phyloP scores from a whole-genome alignment of 2,329 filamentous ascomycete species.

The Coniosporium tulheliwenetii region DNA sequence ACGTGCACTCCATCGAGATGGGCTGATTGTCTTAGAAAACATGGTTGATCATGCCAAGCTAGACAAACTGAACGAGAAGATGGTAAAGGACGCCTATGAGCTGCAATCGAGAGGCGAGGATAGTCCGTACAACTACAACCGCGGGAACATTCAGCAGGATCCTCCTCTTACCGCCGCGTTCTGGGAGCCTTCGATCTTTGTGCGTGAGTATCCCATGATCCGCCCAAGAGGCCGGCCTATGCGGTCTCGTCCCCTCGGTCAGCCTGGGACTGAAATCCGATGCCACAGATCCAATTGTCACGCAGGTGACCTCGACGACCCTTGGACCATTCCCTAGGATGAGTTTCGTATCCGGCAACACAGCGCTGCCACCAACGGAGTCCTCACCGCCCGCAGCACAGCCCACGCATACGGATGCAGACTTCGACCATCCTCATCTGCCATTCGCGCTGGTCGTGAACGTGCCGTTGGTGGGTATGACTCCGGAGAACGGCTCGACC shows the following conservation, averaged over 20 bases:
- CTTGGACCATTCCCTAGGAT: constrained; percentile 39
- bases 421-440: constrained; percentile 38
- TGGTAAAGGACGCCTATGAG: constrained; percentile 40
- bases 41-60: constrained; percentile 35
- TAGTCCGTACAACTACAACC: constrained; percentile 47
- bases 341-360: constrained; percentile 44
- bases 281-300: constrained; percentile 34
- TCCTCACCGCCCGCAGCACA: constrained; percentile 23
- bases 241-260: too few relatives aligned
- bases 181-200: constrained; percentile 35
- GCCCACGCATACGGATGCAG: constrained; percentile 43
- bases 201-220: constrained; percentile 26
- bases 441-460: constrained; percentile 42
- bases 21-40: constrained; percentile 40
- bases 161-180: constrained; percentile 34
- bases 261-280: background rate
- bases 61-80: constrained; percentile 40
- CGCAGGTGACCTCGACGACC: constrained; percentile 38
- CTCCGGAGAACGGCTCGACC: constrained; percentile 37
- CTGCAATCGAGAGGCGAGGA: constrained; percentile 37
- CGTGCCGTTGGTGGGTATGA: constrained; percentile 35
- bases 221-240: background rate
- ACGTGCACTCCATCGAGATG: constrained; percentile 35
- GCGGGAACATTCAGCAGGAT: constrained; percentile 45
- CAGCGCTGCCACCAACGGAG: constrained; percentile 35